phyloP scores from a whole-genome alignment of 2,329 filamentous ascomycete genomes.

The Dichotomopilus funicola region DNA sequence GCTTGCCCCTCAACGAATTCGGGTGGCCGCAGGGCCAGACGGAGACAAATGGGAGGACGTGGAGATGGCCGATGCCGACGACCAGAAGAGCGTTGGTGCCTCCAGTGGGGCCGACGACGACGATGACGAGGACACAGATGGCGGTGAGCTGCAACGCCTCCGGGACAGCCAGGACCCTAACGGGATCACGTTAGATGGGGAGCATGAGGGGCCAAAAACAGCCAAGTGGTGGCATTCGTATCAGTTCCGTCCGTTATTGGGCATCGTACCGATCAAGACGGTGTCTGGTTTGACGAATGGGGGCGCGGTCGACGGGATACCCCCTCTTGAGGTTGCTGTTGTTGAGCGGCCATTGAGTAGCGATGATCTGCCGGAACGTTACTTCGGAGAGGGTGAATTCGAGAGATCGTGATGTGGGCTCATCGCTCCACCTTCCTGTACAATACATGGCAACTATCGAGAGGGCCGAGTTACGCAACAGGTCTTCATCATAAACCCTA shows the following conservation, averaged over 20 bases:
- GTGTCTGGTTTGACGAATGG: slow-evolving; percentile 25
- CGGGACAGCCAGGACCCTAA: slow-evolving; percentile 33
- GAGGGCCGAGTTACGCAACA: too few species aligned
- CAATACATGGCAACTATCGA: too few species aligned
- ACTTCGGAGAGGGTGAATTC: slow-evolving; percentile 53
- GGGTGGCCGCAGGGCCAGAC: slow-evolving; percentile 31
- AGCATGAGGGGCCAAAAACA: slow-evolving; percentile 20
- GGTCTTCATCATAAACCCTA: too few species aligned
- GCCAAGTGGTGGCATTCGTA: slow-evolving; percentile 69
- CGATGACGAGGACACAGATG: slow-evolving; percentile 34
- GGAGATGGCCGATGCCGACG: slow-evolving; percentile 29
- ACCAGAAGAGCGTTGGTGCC: slow-evolving; percentile 23
- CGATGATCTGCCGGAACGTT: slow-evolving; percentile 67
- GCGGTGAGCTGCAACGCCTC: slow-evolving; percentile 26
- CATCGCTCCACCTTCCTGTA: too few species aligned
- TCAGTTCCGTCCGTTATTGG: slow-evolving; percentile 92
- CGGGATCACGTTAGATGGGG: slow-evolving; percentile 30
- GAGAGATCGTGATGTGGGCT: slow-evolving; percentile 30
- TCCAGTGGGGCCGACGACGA: slow-evolving; percentile 37
- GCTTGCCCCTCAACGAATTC: slow-evolving; percentile 39
- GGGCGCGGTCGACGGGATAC: slow-evolving; percentile 18
- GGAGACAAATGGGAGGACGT: slow-evolving; percentile 30
- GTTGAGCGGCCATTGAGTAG: slow-evolving; percentile 85
- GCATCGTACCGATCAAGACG: slow-evolving; percentile 46
- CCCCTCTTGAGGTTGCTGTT: slow-evolving; percentile 69